Conservation (phyloP, 2,329 filamentous ascomycete species). For the Ophiocordyceps unilateralis region DNA sequence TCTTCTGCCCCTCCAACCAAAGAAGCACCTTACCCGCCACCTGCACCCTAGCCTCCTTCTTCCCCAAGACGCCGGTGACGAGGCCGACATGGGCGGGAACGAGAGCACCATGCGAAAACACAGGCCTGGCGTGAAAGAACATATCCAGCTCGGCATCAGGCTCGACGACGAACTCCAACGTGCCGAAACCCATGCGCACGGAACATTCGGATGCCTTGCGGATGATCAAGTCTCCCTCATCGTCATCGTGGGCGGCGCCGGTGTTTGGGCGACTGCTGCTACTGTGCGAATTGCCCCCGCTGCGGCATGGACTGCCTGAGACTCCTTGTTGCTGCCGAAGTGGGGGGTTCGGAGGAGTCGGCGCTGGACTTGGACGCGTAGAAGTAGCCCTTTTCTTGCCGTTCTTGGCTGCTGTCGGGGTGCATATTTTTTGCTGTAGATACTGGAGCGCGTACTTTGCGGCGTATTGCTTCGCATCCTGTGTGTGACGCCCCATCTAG, state of each 20-base stretch:
- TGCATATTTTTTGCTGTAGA: slow-evolving; percentile 10
- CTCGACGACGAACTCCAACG: slow-evolving; percentile 17
- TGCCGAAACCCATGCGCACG: slow-evolving; percentile 11
- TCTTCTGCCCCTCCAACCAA: slow-evolving; percentile 14
- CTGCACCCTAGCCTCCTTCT: slow-evolving; percentile 16
- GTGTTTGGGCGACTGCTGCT: background rate
- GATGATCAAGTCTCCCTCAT: slow-evolving; percentile 2
- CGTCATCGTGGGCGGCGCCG: background rate
- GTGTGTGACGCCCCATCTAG: background rate
- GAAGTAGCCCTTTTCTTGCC: background rate
- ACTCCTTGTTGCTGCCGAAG: background rate
- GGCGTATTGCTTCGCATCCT: slow-evolving; percentile 32
- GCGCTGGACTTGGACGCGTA: background rate
- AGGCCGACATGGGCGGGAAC: slow-evolving; percentile 16
- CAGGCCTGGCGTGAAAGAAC: slow-evolving; percentile 19
- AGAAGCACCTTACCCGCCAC: slow-evolving; percentile 22
- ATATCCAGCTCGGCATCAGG: slow-evolving; percentile 5
- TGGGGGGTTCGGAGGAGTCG: background rate
- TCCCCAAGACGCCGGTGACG: slow-evolving; percentile 16
- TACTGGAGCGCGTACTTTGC: slow-evolving; percentile 28
- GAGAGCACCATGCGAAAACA: slow-evolving; percentile 13
- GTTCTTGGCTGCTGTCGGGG: background rate
- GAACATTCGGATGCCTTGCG: slow-evolving; percentile 17
- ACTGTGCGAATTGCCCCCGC: too few species aligned
- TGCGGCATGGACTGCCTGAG: too few species aligned